Base-by-base conservation (phyloP, 2,329 filamentous ascomycete genomes). In the Orbilia ellipsospora region DNA sequence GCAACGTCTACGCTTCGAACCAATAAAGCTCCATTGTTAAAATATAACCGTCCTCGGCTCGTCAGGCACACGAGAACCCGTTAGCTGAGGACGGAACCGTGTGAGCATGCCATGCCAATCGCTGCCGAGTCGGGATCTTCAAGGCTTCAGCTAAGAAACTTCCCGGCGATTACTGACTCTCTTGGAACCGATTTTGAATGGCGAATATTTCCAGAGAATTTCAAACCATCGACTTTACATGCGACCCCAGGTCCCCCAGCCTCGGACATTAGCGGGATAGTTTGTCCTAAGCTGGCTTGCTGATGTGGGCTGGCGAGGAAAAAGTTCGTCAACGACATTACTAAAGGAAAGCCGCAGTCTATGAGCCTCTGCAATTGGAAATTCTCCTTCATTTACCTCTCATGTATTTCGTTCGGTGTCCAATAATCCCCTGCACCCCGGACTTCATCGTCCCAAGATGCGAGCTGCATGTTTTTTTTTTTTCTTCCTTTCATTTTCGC, bases 131-230 rank as follows among this genome's bases (percentile, higher is more conserved):
- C 48, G 42, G 57, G 56, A 36, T 57, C n/a, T n/a, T 63, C 40
- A 55, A 36, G 26, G 56, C 55, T 23, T 23, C 23, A 2, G 23
- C 40, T 63, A 54, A 48, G 40, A 44, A 50, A n/a, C 16, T 67
- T 57, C 26, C 59, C 72, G 72, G 72, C 72, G 72, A 75, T 65
- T 75, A 75, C 57, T 65, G 15, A 20, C 52, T 12, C 12, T 18
- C 18, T 57, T n/a, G 44, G 13, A 7, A n/a, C 13, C 5, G 44
- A 36, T 10, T 36, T 36, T 36, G 31, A 36, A 36, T 36, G 31
- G 31, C 31, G 31, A 36, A 36, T 36, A 36, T 36, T 36, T 36
- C 31, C n/a, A n/a, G 8, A 10, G 10, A 10, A 36, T 36, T 36
- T 36, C 31, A 36, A 36, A 36, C 31, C 6, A 48, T 48, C 44